Evolutionary conservation across 2,329 filamentous ascomycete genomes (phyloP), one percentile per base, ranked within the genome.

Genomic region (Xylariales sp.): DNA sequence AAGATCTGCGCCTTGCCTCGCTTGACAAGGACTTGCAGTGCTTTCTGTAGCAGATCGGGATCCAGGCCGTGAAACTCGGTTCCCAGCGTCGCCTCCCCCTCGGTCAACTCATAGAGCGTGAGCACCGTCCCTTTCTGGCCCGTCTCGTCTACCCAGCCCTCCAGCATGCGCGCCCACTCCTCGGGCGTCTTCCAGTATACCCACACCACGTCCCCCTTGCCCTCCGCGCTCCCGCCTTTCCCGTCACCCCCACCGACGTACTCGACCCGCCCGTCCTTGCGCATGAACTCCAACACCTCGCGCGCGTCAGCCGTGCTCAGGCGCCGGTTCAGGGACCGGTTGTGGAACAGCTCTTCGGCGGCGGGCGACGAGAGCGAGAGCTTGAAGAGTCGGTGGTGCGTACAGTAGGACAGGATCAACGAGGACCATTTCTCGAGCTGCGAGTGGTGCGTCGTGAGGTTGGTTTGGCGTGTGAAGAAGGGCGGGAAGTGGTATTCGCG

Each of bases 1-100:
- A 98, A 97, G 19, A 97, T 81, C 64, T 97, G 91, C 11, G 90
- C 91, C 66, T 86, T 95, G 52, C 89, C 89, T 48, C 84, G 78
- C 73, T 94, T 95, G 25, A 95, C 90, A 36, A 96, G 73, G 37
- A 93, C 73, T 46, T 79, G 77, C 36, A 98, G 72, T 27, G 87
- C 84, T 62, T 84, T 89, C 51, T 85, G 77, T 56, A 98, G 73
- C 47, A 95, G 63, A 18, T 89, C 87, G 33, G 75, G 71, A 59
- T 97, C 90, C 71, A 98, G 86, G n/a, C 86, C 87, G 62, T 88
- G 81, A 56, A 95, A 88, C 52, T 94, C 82, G 51, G 83, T 78
- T 2, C 78, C 80, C 44, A 71, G 64, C 2, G 86, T 88, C 21
- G 74, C 84, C 57, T 97, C 91, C n/a, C 91, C 88, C 62, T 96